phyloP scores from a whole-genome alignment of 768 basidiomycete species.

The Boletus pseudo-olivaceus region DNA sequence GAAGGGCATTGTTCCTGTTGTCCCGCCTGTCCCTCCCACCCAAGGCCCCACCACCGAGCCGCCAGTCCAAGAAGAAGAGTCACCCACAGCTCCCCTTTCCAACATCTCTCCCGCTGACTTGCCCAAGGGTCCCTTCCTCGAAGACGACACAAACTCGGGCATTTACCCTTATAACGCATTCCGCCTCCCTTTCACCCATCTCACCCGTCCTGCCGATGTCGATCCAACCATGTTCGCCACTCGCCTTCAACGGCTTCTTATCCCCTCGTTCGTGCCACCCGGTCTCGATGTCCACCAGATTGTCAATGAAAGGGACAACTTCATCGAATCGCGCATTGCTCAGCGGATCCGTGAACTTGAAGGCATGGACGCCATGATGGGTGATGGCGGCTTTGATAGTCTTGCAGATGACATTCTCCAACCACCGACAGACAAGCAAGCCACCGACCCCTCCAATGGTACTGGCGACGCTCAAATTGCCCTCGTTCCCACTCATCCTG shows the following conservation, averaged over 20 bases:
- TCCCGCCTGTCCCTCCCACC: conserved; percentile 23
- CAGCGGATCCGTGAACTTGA: conserved; percentile 90
- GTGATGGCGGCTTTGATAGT: conserved; percentile 66
- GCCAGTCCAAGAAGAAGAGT: conserved; percentile 54
- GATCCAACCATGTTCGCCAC: conserved; percentile 65
- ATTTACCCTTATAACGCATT: conserved; percentile 94
- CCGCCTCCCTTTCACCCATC: conserved; percentile 76
- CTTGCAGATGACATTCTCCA: conserved; percentile 38
- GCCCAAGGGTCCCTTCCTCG: conserved; percentile 72
- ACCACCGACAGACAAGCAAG: neutral
- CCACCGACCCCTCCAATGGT: conserved; percentile 31
- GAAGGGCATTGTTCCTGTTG: conserved; percentile 42
- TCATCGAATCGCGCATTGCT: conserved; percentile 82
- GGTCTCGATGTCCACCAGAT: conserved; percentile 92
- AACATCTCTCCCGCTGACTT: conserved; percentile 54
- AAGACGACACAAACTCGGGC: conserved; percentile 73
- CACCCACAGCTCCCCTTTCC: conserved; percentile 29
- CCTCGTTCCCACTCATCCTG: conserved; percentile 40
- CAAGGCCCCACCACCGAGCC: conserved; percentile 29
- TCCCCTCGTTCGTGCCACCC: conserved; percentile 86
- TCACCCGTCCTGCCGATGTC: conserved; percentile 59
- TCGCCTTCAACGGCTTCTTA: conserved; percentile 72
- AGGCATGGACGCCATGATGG: conserved; percentile 71
- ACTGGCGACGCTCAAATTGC: conserved; percentile 26
- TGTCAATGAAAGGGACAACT: conserved; percentile 87